Base-by-base conservation (phyloP, 1,284 basidiomycete genomes). In the Schizophyllum commune region DNA sequence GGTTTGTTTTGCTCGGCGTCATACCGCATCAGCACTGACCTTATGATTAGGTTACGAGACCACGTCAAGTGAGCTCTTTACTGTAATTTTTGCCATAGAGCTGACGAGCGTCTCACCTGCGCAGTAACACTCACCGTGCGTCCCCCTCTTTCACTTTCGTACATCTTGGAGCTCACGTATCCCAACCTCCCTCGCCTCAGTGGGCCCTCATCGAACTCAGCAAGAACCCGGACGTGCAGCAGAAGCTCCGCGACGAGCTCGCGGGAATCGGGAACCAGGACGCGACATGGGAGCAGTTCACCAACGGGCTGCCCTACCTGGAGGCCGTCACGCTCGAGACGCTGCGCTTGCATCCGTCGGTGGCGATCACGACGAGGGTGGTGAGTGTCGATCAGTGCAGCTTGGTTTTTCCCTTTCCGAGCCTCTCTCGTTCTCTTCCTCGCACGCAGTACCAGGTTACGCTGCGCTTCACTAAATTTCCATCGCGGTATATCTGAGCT, bases 251-350 rank as follows among this genome's bases (percentile, higher is more conserved):
- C 5, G 74, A 79, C 19, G 86, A 89, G 64, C 72, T 87, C 5
- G 61, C 67, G 0, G 61, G 65, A 21, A 72, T 75, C 33, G 61
- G 70, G 9, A 64, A 71, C 32, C 64, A 65, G 0, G 77, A 79
- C 61, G 74, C 76, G 11, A 75, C 75, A 15, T 79, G 78, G 70
- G 79, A 84, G 13, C 77, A 84, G 62, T 70, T 84, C 2, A 73
- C 71, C 55, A 69, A 73, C 32, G 66, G 63, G 0, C 76, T 84
- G 4, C 73, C 80, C 0, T 86, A 82, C 68, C 77, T 89, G 20
- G 82, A 88, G 64, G 81, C 83, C 0, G 79, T 89, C n/a, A 74
- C 78, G 1, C 78, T 79, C 54, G 79, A 81, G 63, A 70, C 71
- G 0, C 80, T 77, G 69, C 76, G 67, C 74, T 75, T 77, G 1